These are phyloP conservation scores for Saccharomycopsis sp. DNA, from an alignment of 805 yeast species.

Conservation along the genomic window DNA sequence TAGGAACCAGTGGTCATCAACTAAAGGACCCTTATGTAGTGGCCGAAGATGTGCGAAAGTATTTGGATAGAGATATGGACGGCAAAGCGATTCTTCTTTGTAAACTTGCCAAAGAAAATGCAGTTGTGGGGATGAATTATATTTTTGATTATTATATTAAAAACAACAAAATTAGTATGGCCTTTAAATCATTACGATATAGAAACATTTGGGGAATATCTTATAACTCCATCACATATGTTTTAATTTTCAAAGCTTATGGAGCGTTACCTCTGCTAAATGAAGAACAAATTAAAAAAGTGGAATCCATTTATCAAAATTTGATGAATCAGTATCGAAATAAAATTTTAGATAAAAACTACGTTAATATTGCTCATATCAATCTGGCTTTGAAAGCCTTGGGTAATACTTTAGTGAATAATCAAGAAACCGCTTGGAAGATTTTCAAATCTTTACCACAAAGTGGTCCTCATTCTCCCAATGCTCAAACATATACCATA, in stretches of 20 bases:
- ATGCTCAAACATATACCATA: conserved; percentile 25
- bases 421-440: conserved; percentile 29
- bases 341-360: background rate
- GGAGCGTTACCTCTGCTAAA: no score
- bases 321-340: background rate
- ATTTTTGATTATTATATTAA: conserved; percentile 40
- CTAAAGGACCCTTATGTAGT: conserved; percentile 48
- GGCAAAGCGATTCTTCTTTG: conserved; percentile 45
- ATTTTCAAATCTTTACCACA: conserved; percentile 26
- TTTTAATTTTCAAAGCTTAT: conserved; percentile 37
- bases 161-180: conserved; percentile 34
- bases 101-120: conserved; percentile 36
- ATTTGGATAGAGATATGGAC: conserved; percentile 38
- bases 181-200: conserved; percentile 39
- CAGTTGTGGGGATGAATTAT: conserved; percentile 54
- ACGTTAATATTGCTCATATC: conserved; percentile 25
- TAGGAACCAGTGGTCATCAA: conserved; percentile 52
- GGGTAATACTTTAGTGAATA: conserved; percentile 26
- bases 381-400: conserved; percentile 38
- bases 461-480: conserved; percentile 23
- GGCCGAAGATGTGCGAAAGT: conserved; percentile 40
- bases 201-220: conserved; percentile 55
- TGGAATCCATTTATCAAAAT: conserved; percentile 6
- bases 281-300: conserved; percentile 21
- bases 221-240: conserved; percentile 37